Evolutionary conservation across 345 rosid species (phyloP).

Genomic region (Sonneratia caseolaris): DNA sequence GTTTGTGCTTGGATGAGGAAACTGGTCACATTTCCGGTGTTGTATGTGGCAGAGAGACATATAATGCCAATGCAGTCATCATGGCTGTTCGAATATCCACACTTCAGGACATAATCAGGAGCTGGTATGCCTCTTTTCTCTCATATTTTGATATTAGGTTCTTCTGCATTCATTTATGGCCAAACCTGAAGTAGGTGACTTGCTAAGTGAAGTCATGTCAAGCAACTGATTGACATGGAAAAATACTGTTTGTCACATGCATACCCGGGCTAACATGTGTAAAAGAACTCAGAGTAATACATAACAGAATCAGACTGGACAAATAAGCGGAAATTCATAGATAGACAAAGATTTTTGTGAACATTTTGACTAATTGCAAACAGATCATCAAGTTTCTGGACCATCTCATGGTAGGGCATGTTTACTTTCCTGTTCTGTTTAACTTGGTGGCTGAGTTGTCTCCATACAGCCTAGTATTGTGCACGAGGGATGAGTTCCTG

Average conservation of each 20-base stretch:
- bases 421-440: conserved; percentile 9
- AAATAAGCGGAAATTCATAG: not conserved
- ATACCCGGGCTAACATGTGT: not conserved
- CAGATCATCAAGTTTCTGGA: no score
- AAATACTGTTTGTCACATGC: not conserved
- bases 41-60: conserved; percentile 30
- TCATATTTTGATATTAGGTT: not conserved
- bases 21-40: conserved; percentile 37
- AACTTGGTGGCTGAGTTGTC: conserved; percentile 15
- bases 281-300: not conserved
- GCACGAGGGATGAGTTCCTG: conserved; percentile 44
- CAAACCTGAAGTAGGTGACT: not conserved
- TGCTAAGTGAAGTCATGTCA: no score
- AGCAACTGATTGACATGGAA: not conserved
- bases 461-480: conserved; percentile 44
- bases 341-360: no score
- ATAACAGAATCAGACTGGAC: not conserved
- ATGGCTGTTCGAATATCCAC: conserved; percentile 43
- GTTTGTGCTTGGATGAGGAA: conserved; percentile 27
- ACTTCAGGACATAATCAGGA: conserved; percentile 38
- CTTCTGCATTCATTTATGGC: not conserved
- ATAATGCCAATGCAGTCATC: conserved; percentile 40
- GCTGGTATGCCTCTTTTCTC: conserved; percentile 25
- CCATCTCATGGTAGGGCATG: no score
- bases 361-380: no score